These are phyloP conservation scores for Areca catechu DNA, from an alignment of 176 grass and related monocot species.

Conservation along the genomic window DNA sequence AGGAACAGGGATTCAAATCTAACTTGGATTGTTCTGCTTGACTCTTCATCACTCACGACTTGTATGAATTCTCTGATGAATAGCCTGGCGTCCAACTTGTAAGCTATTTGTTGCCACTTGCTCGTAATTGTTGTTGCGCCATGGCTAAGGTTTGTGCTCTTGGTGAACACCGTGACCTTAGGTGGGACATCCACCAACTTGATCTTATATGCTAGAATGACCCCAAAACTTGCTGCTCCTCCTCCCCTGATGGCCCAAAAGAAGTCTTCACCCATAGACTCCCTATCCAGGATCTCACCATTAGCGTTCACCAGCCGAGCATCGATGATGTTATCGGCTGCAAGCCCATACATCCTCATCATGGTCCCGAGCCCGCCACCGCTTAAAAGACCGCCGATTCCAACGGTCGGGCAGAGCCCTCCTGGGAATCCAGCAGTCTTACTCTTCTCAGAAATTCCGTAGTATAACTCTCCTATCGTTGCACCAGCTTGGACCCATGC, in stretches of 20 bases:
- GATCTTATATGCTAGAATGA: constrained; percentile 33
- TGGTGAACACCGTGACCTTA: constrained; percentile 17
- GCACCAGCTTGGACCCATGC: constrained; percentile 34
- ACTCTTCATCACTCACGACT: constrained; percentile 5
- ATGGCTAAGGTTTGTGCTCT: constrained; percentile 18
- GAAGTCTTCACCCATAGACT: constrained; percentile 33
- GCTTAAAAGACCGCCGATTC: constrained; percentile 28
- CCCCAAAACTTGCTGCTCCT: constrained; percentile 30
- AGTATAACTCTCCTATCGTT: constrained; percentile 37
- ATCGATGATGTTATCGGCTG: constrained; percentile 30
- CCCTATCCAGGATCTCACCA: constrained; percentile 20
- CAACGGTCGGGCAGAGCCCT: constrained; percentile 23
- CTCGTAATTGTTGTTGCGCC: constrained; percentile 5
- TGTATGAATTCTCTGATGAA: constrained; percentile 18
- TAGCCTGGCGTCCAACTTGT: constrained; percentile 22
- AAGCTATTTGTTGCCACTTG: constrained; percentile 30
- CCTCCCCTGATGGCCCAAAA: constrained; percentile 43
- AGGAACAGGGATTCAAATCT: constrained; percentile 4
- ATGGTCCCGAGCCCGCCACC: constrained; percentile 31
- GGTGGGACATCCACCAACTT: constrained; percentile 21
- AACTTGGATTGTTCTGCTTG: constrained; percentile 18
- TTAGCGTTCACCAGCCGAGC: constrained; percentile 15
- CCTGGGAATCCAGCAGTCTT: constrained; percentile 19
- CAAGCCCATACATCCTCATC: constrained; percentile 26
- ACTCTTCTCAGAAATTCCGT: constrained; percentile 22